Evolutionary conservation across 2,329 filamentous ascomycete genomes (phyloP), one percentile per base, ranked within the genome.

Genomic region (Calonectria hongkongensis): DNA sequence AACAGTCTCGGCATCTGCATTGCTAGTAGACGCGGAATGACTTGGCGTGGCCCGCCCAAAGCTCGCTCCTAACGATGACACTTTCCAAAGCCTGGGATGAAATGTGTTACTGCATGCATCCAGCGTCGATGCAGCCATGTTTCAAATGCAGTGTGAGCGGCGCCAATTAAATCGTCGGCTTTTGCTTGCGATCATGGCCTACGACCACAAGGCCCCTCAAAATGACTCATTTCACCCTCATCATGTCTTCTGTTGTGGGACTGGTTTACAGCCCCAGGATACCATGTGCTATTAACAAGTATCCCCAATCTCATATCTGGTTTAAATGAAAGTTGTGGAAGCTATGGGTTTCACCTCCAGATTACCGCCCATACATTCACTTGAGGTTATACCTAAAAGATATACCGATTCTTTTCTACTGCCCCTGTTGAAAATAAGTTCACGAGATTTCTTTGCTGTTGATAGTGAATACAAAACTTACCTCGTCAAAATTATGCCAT

Each of bases 31-130:
- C 41, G 54, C 54, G 27, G 27, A 16, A 41, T 60, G 54, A 60
- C 54, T 12, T 60, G 54, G 54, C 54, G 54, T n/a, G 54, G 54
- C 54, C 54, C 54, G 33, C 54, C 39, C 54, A 41, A 33, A 60
- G 25, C n/a, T 41, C 25, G 21, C 33, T 21, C 33, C 33, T 25
- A 18, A 36, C 12, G 33, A 43, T 3, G 39, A 21, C 54, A 60
- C 3, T 41, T 41, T n/a, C 9, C 54, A 60, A 15, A 41, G 21
- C 25, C 13, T 21, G 21, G 10, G 18, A 60, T 41, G 21, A 60
- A 16, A 43, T 41, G 54, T 60, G 54, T 60, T 33, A 43, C 41
- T 60, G 54, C 54, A 60, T 60, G 21, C 54, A 60, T 60, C 36
- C 18, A 41, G 21, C 21, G 13, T 16, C 21, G 54, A 60, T 18